Base-by-base conservation (phyloP, 306 rosid species). In the Quercus cerris region DNA sequence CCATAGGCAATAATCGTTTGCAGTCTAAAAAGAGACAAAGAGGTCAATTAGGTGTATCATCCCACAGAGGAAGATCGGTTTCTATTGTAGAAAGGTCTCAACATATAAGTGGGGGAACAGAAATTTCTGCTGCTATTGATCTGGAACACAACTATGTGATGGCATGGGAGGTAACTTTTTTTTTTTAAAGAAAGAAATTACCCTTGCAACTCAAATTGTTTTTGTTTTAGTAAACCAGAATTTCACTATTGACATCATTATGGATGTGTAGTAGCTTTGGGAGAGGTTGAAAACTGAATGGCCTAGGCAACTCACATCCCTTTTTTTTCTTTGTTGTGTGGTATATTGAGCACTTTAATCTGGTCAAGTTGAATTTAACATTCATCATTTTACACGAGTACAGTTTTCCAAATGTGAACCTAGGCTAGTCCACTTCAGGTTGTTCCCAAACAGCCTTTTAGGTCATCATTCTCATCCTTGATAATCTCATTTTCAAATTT, bases 111-210 rank as follows among this genome's bases (percentile, higher is more conserved):
- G 18, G 23, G 59, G 59, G 6, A 56, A 56, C 22, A 56, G 8
- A 56, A 17, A 17, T 14, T 13, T 17, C 4, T 8, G 9, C 35
- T 33, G 70, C 28, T 3, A 5, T 33, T 56, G 28, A 41, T 4
- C 41, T 23, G 38, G 57, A 33, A 5, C 59, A 51, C 33, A 27
- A 58, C n/a, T 31, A 74, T 38, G 77, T 28, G 52, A 41, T 9
- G 11, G 77, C 68, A 17, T 74, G 78, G 78, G 56, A 75, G 78
- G 78, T 75, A 58, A 9, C 22, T 23, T 22, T 58, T 33, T 17
- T 55, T 14, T 55, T 18, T 6, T 17, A 4, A 19, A 56, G 1
- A 17, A 56, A 56, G 9, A 5, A 15, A 15, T 19, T 56, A 15
- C 59, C n/a, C 59, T 56, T 19, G 19, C 59, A 18, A 56, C 59